phyloP scores from a whole-genome alignment of 768 basidiomycete genomes.

The Lentinula detonsa region DNA sequence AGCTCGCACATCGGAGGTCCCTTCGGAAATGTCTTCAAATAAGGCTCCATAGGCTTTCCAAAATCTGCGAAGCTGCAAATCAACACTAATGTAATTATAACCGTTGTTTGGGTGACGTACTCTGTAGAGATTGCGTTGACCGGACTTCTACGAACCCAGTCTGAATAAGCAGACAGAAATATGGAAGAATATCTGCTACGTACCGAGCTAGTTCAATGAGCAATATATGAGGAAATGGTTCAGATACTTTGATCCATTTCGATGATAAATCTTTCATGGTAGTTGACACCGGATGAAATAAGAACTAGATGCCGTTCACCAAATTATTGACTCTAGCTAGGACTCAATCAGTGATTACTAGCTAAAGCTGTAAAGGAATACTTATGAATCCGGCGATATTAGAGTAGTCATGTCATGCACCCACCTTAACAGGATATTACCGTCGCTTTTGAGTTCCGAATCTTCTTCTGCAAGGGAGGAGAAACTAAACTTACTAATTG shows the following conservation, averaged over 20 bases:
- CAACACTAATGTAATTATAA: neutral
- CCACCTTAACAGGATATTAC: too few species aligned
- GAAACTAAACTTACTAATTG: too few species aligned
- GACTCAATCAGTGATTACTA: too few species aligned
- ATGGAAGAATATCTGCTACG: neutral
- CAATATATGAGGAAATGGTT: slow-evolving; percentile 37
- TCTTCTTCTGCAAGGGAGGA: too few species aligned
- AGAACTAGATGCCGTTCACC: too few species aligned
- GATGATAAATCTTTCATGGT: slow-evolving; percentile 22
- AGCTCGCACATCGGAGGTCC: slow-evolving; percentile 51
- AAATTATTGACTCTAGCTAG: too few species aligned
- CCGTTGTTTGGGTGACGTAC: slow-evolving; percentile 17
- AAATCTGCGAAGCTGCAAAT: slow-evolving; percentile 36
- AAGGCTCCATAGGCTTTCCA: slow-evolving; percentile 65
- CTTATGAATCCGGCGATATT: too few species aligned
- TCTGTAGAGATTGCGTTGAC: slow-evolving; percentile 62
- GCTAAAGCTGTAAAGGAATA: too few species aligned
- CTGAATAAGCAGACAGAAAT: neutral
- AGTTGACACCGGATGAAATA: too few species aligned
- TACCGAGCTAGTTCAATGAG: slow-evolving; percentile 42
- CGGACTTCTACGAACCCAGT: slow-evolving; percentile 36
- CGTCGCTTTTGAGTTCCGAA: too few species aligned
- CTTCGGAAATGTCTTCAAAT: slow-evolving; percentile 50
- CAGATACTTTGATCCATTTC: slow-evolving; percentile 43
- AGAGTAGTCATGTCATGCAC: too few species aligned